Conservation (phyloP, 495 filamentous ascomycete species). For the Glutinoglossum americanum region DNA sequence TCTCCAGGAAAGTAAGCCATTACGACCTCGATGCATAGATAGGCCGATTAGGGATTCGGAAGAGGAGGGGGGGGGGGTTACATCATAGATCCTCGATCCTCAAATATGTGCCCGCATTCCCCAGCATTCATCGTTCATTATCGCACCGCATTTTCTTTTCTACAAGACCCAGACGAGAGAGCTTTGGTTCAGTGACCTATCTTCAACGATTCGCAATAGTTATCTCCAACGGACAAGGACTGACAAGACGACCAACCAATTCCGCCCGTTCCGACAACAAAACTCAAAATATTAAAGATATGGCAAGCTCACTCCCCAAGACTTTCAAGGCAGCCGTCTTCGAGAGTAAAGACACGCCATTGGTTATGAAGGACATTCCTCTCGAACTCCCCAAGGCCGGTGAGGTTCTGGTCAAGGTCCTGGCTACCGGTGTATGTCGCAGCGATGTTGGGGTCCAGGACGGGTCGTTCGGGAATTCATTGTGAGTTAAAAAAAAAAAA, state of each 20-base stretch:
- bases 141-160: no score
- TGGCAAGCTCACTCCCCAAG: slow-evolving; percentile 14
- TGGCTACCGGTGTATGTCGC: slow-evolving; percentile 21
- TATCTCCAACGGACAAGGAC: no score
- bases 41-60: no score
- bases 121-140: no score
- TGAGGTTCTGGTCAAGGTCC: slow-evolving; percentile 21
- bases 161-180: no score
- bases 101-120: no score
- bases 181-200: no score
- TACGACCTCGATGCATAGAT: no score
- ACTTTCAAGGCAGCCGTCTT: slow-evolving; percentile 19
- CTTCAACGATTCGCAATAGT: no score
- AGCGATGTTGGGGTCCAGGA: slow-evolving; percentile 13
- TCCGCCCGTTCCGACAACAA: background rate
- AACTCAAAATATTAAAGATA: background rate
- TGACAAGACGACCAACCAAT: background rate
- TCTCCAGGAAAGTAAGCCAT: no score
- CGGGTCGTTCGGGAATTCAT: slow-evolving; percentile 12
- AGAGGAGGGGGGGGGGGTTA: no score
- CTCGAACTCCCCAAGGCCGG: slow-evolving; percentile 15
- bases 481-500: slow-evolving; percentile 8
- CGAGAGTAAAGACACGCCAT: slow-evolving; percentile 11
- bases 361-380: slow-evolving; percentile 17
- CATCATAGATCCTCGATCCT: no score